Evolutionary conservation across 768 basidiomycete species (phyloP), one percentile per base, ranked within the genome.

Genomic region (Leucogyrophana mollusca): DNA sequence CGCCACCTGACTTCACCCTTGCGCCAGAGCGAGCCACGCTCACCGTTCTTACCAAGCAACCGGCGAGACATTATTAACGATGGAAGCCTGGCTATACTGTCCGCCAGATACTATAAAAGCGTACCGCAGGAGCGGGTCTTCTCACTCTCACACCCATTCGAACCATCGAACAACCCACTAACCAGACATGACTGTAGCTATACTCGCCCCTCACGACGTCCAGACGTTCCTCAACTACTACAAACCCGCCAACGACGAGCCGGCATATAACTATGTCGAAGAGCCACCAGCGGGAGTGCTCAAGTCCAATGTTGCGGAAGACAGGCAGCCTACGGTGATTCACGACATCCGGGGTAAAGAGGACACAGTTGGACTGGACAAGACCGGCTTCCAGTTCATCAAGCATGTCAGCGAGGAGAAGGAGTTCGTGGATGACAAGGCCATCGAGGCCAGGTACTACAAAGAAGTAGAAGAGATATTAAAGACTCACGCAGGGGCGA

Each of bases 381-480:
- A 57, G 40, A 66, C 67, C n/a, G 76, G 77, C n/a, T 78, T 78
- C 58, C 66, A 70, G 51, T 70, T 70, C 52, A 42, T 65, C 21
- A 57, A 61, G 27, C 43, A 60, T 21, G 60, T 56, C 3, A 67
- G 66, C 43, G 45, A 52, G 41, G 71, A 69, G 59, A 71, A 66
- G 39, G 62, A 64, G 23, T 75, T 74, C 53, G 52, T 47, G 14
- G 62, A 75, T 43, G 71, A 74, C 22, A 70, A 64, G 30, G 54
- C 46, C 39, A 73, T 77, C 51, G 51, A 56, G 55, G 42, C 44
- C 6, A 53, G 34, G 17, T 78, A 77, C 46, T 77, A 77, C 49
- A 47, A 57, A 30, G 75, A 78, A 56, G 63, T 69, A 0, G 67
- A 68, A 45, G 66, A 67, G 47, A 56, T 77, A 20, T 41, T 76